These are phyloP conservation scores for Hypomontagnella submonticulosa DNA, from an alignment of 495 filamentous ascomycete genomes.

Conservation along the genomic window DNA sequence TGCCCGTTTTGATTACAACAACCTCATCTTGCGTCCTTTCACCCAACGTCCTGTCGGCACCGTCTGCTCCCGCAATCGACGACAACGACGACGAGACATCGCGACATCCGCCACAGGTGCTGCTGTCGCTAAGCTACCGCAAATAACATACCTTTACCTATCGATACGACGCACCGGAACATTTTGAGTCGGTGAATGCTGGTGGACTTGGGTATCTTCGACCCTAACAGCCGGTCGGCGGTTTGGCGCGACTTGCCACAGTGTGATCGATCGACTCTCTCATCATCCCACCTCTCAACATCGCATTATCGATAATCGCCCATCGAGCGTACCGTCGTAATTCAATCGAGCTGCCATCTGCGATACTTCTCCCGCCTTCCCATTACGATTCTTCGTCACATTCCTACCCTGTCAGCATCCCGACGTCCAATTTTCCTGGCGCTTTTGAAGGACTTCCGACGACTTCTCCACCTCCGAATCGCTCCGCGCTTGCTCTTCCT, in stretches of 20 bases:
- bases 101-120: constrained; percentile 7
- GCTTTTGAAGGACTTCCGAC: constrained; percentile 11
- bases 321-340: constrained; percentile 44
- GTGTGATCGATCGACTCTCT: constrained; percentile 34
- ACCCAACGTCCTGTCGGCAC: too few species aligned
- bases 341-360: constrained; percentile 20
- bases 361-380: constrained; percentile 15
- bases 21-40: constrained; percentile 7
- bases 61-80: constrained; percentile 21
- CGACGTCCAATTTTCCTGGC: constrained; percentile 22
- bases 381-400: constrained; percentile 20
- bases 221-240: constrained; percentile 51
- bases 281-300: constrained; percentile 41
- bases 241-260: constrained; percentile 56
- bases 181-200: constrained; percentile 45
- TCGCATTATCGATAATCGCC: constrained; percentile 28
- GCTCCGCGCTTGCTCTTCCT: constrained; percentile 17
- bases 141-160: constrained; percentile 23
- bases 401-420: constrained; percentile 28
- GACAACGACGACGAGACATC: constrained; percentile 32
- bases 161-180: constrained; percentile 21
- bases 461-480: constrained; percentile 23
- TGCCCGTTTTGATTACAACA: constrained; percentile 38
- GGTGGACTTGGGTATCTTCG: constrained; percentile 41
- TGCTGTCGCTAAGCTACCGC: constrained; percentile 10